These are phyloP conservation scores for Polyplosphaeria fusca DNA, from an alignment of 495 filamentous ascomycete genomes.

Conservation along the genomic window DNA sequence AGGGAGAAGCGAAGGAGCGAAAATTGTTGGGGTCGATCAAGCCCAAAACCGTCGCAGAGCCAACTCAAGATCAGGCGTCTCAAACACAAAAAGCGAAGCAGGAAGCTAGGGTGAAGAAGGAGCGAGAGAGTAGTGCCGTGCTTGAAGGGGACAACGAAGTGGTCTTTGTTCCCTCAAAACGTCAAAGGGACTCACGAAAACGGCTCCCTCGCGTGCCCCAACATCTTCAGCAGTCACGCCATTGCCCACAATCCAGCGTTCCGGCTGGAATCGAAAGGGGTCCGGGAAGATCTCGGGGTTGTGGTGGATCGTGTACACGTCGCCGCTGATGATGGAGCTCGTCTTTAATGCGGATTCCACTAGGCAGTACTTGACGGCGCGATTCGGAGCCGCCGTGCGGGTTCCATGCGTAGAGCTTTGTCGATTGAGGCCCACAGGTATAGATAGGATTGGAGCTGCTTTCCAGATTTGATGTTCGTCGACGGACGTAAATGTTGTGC, in stretches of 20 bases:
- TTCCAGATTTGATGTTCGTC: constrained; percentile 13
- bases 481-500: constrained; percentile 4
- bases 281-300: constrained; percentile 8
- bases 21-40: no score
- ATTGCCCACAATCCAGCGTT: constrained; percentile 19
- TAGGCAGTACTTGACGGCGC: constrained; percentile 7
- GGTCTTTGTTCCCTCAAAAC: no score
- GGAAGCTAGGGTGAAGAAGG: no score
- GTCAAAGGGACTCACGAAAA: no score
- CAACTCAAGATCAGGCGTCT: no score
- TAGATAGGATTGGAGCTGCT: background rate
- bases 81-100: no score
- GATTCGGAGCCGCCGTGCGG: background rate
- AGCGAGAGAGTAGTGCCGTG: no score
- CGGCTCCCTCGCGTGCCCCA: constrained; percentile 1
- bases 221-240: constrained; percentile 11
- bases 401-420: constrained; percentile 18
- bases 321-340: constrained; percentile 1
- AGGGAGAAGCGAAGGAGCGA: no score
- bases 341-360: constrained; percentile 3
- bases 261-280: constrained; percentile 11
- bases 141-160: no score
- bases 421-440: constrained; percentile 13
- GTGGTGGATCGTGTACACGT: constrained; percentile 11
- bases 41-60: no score